phyloP scores from a whole-genome alignment of 2,329 filamentous ascomycete genomes.

The Cordyceps fumosorosea region DNA sequence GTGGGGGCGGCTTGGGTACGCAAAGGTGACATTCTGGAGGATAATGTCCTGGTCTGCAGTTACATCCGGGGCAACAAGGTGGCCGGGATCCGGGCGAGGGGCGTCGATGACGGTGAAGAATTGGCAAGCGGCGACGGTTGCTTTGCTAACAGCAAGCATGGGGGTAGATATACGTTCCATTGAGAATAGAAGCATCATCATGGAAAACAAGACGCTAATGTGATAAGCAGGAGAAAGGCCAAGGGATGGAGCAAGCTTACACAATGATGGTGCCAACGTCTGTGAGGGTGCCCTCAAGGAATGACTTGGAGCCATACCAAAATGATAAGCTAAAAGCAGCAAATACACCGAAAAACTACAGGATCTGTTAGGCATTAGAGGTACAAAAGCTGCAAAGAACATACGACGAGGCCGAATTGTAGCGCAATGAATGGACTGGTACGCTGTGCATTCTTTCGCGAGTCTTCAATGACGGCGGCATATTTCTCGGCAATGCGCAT shows the following conservation, averaged over 20 bases:
- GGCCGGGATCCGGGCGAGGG: constrained; percentile 30
- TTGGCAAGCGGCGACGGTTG: constrained; percentile 50
- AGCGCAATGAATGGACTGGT: constrained; percentile 44
- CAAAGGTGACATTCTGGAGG: constrained; percentile 61
- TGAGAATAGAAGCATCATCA: constrained; percentile 52
- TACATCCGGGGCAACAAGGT: constrained; percentile 30
- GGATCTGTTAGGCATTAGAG: neutral
- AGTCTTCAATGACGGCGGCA: constrained; percentile 47
- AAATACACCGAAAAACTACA: constrained; percentile 47
- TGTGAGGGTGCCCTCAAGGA: constrained; percentile 37
- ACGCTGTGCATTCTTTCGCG: constrained; percentile 41
- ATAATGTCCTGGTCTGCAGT: constrained; percentile 33
- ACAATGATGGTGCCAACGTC: constrained; percentile 49
- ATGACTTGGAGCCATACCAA: constrained; percentile 54
- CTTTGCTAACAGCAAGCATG: constrained; percentile 51
- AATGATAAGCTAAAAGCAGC: constrained; percentile 51
- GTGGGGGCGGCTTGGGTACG: constrained; percentile 61
- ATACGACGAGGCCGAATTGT: constrained; percentile 46
- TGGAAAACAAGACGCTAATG: constrained; percentile 44
- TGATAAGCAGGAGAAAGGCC: neutral
- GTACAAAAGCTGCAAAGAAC: constrained; percentile 13
- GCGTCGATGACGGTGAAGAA: constrained; percentile 51
- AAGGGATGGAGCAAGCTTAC: constrained; percentile 28
- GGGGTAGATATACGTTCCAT: constrained; percentile 52
- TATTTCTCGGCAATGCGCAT: constrained; percentile 47